Conservation (phyloP, 2,329 filamentous ascomycete genomes). For the Ophiosphaerella narmari region DNA sequence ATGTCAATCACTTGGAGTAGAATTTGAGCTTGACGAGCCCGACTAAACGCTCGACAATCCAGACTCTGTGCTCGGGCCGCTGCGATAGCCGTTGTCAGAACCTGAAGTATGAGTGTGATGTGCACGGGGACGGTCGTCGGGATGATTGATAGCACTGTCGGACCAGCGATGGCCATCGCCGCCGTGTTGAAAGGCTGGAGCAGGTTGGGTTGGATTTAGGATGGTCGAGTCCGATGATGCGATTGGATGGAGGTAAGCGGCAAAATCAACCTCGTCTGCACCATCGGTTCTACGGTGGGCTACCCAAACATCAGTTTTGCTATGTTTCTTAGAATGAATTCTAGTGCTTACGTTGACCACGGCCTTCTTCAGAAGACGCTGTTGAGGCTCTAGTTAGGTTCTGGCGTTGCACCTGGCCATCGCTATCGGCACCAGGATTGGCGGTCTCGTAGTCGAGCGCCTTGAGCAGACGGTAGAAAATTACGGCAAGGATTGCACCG, state of each 20-base stretch:
- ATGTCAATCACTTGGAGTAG: slow-evolving; percentile 25
- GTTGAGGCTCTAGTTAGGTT: slow-evolving; percentile 14
- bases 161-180: slow-evolving; percentile 34
- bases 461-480: slow-evolving; percentile 57
- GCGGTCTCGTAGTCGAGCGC: slow-evolving; percentile 56
- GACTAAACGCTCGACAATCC: slow-evolving; percentile 31
- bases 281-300: slow-evolving; percentile 31
- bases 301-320: slow-evolving; percentile 20
- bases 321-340: background rate
- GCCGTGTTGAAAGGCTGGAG: slow-evolving; percentile 23
- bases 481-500: slow-evolving; percentile 52
- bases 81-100: slow-evolving; percentile 30
- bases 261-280: slow-evolving; percentile 32
- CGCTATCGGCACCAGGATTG: slow-evolving; percentile 54
- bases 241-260: slow-evolving; percentile 12
- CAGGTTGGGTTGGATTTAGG: slow-evolving; percentile 18
- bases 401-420: slow-evolving; percentile 45
- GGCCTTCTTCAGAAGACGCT: slow-evolving; percentile 4
- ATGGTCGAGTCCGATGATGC: background rate
- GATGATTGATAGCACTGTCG: slow-evolving; percentile 21
- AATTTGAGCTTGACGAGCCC: slow-evolving; percentile 28
- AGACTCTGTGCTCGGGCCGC: slow-evolving; percentile 33
- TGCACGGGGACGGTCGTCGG: slow-evolving; percentile 27
- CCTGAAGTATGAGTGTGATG: slow-evolving; percentile 21
- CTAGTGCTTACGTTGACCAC: slow-evolving; percentile 11